Evolutionary conservation across 1,139 yeast species (phyloP).

Genomic region (Taiozyma onychis): DNA sequence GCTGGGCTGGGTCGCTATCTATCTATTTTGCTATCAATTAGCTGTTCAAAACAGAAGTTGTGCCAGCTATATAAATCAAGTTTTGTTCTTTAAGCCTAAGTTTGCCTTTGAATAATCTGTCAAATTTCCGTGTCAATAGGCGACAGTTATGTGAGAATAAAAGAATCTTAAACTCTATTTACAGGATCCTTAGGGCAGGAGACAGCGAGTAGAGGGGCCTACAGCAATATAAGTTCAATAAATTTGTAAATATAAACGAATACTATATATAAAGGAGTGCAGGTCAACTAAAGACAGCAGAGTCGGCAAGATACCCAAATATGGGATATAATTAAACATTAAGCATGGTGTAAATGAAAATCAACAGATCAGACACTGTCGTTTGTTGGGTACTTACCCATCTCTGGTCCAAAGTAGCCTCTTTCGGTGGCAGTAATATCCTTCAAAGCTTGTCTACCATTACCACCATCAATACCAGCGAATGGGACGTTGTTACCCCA

Average conservation of each 20-base stretch:
- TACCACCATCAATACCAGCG: slow-evolving; percentile 43
- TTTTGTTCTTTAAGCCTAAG: no score
- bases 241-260: not conserved
- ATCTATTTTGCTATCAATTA: no score
- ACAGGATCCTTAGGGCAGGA: no score
- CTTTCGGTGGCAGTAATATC: slow-evolving; percentile 28
- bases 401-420: slow-evolving; percentile 44
- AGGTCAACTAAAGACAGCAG: not conserved
- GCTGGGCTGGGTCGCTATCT: no score
- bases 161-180: not conserved
- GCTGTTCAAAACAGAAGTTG: no score
- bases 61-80: no score
- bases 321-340: not conserved
- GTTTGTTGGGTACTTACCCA: slow-evolving; percentile 31
- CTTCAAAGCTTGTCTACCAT: slow-evolving; percentile 19
- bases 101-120: not conserved
- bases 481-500: slow-evolving; percentile 52
- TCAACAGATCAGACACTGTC: not conserved
- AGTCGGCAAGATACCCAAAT: not conserved
- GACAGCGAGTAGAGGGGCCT: no score
- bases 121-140: not conserved
- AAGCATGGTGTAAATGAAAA: slow-evolving; percentile 7
- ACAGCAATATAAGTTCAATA: not conserved
- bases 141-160: not conserved
- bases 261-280: not conserved